Evolutionary conservation across 2,329 filamentous ascomycete genomes (phyloP).

Genomic region (Hypoxylon sp.): DNA sequence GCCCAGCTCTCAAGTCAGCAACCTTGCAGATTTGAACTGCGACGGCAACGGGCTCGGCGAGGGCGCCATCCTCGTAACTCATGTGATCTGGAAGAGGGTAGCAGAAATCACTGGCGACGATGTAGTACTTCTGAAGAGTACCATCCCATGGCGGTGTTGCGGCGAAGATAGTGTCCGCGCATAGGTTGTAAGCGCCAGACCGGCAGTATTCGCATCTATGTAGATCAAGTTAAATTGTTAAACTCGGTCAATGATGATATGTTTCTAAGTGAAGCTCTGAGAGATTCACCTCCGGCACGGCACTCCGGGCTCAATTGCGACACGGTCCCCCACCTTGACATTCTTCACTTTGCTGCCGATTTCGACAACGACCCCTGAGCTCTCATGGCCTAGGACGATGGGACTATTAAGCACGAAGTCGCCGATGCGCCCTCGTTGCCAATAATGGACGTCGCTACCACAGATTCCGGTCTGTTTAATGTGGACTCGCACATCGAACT

Average conservation of each 20-base stretch:
- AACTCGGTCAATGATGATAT: background rate
- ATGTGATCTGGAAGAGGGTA: conserved; percentile 63
- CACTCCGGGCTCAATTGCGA: conserved; percentile 65
- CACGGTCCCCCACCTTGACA: conserved; percentile 61
- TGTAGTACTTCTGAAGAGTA: conserved; percentile 65
- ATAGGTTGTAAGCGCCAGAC: conserved; percentile 59
- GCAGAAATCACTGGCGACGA: conserved; percentile 62
- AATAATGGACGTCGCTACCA: conserved; percentile 63
- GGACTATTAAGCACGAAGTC: conserved; percentile 63
- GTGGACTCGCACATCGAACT: conserved; percentile 61
- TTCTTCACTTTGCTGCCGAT: conserved; percentile 59
- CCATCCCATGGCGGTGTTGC: conserved; percentile 66
- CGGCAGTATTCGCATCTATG: conserved; percentile 60
- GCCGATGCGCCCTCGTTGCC: conserved; percentile 63
- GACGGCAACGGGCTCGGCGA: conserved; percentile 68
- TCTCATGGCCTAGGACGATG: conserved; percentile 65
- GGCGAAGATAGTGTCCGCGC: conserved; percentile 63
- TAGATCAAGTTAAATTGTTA: background rate
- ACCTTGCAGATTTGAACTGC: conserved; percentile 63
- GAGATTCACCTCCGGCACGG: conserved; percentile 56
- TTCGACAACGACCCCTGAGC: conserved; percentile 59
- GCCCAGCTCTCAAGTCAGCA: conserved; percentile 57
- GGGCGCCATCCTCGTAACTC: conserved; percentile 65
- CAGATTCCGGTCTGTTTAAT: conserved; percentile 65
- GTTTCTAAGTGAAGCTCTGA: background rate